Conservation (phyloP, 345 rosid species). For the Lepidium didymum region DNA sequence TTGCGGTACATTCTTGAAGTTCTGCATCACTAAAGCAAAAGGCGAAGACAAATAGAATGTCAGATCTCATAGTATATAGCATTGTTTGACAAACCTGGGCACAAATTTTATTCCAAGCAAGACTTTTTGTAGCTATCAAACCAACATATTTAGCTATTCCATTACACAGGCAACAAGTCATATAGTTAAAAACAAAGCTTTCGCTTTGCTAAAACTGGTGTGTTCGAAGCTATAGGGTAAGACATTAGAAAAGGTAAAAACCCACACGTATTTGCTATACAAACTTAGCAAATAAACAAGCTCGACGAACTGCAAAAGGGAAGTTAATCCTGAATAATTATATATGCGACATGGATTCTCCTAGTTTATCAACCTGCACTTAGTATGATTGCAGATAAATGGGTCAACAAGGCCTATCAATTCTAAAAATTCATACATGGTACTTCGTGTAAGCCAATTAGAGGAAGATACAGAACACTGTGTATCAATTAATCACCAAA, state of each 20-base stretch:
- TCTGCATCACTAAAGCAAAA: conserved; percentile 56
- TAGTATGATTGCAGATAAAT: background rate
- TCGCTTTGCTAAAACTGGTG: background rate
- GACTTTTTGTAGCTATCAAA: background rate
- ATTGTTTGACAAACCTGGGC: background rate
- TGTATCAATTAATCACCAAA: background rate
- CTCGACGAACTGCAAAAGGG: background rate
- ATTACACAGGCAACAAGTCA: background rate
- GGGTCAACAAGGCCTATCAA: background rate
- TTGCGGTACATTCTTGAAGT: conserved; percentile 70
- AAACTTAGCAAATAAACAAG: background rate
- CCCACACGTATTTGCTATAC: background rate
- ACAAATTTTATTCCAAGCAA: background rate
- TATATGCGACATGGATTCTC: background rate
- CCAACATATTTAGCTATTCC: background rate
- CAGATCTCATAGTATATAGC: background rate
- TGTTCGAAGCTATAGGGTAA: background rate
- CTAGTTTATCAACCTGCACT: background rate
- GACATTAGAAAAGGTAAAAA: background rate
- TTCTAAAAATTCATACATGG: background rate
- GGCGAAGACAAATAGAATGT: background rate
- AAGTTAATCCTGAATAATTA: background rate
- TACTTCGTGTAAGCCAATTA: background rate
- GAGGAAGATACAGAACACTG: background rate
- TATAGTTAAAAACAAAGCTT: background rate